Evolutionary conservation across 1,284 basidiomycete genomes (phyloP).

Genomic region (Tetrapyrgos nigripes): DNA sequence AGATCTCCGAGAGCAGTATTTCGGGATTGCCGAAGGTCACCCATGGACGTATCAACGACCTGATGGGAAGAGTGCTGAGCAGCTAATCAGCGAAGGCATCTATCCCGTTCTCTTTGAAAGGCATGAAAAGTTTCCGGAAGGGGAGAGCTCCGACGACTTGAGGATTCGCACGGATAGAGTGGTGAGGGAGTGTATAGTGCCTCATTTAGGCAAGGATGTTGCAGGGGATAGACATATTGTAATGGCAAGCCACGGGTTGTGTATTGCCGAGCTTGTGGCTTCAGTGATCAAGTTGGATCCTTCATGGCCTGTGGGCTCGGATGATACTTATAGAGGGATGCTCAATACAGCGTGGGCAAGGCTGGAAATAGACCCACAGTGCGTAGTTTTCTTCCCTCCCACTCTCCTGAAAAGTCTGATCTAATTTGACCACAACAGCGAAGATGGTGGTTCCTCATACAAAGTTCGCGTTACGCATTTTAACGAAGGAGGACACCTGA

Average conservation of each 20-base stretch:
- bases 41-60: conserved; percentile 46
- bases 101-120: conserved; percentile 57
- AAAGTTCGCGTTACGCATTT: conserved; percentile 33
- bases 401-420: neutral
- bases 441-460: conserved; percentile 18
- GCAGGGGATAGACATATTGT: conserved; percentile 58
- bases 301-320: conserved; percentile 28
- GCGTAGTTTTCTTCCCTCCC: conserved; percentile 10
- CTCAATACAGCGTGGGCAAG: conserved; percentile 74
- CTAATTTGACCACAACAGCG: conserved; percentile 4
- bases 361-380: conserved; percentile 53
- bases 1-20: conserved; percentile 67
- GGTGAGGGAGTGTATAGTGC: conserved; percentile 62
- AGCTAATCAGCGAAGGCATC: conserved; percentile 50
- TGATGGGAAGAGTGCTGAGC: conserved; percentile 44
- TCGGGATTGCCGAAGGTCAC: conserved; percentile 74
- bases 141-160: conserved; percentile 75
- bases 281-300: conserved; percentile 58
- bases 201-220: conserved; percentile 51
- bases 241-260: conserved; percentile 77
- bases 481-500: conserved; percentile 34
- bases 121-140: conserved; percentile 65
- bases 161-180: conserved; percentile 60
- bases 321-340: conserved; percentile 53
- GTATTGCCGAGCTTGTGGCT: conserved; percentile 66